phyloP scores from a whole-genome alignment of 23 red algal genomes.

The Gracilariopsis chorda region DNA sequence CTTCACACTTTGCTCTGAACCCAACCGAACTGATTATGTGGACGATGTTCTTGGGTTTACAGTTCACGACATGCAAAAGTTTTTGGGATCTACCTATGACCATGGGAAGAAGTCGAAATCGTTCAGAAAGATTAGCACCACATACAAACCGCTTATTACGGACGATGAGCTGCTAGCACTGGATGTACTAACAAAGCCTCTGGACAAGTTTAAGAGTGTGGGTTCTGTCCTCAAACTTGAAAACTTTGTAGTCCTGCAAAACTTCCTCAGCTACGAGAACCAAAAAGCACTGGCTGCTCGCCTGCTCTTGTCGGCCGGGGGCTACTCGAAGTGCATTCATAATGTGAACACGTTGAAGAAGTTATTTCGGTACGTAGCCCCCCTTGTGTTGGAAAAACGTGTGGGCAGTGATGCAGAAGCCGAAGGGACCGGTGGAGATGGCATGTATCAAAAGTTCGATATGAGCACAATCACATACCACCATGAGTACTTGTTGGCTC shows the following conservation, averaged over 20 bases:
- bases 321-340: conserved; percentile 51
- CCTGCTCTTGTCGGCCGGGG: neutral
- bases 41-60: conserved; percentile 74
- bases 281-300: conserved; percentile 35
- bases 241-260: conserved; percentile 39
- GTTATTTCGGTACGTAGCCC: conserved; percentile 62
- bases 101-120: conserved; percentile 28
- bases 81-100: neutral
- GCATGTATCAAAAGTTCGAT: conserved; percentile 35
- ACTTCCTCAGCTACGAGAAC: conserved; percentile 62
- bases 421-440: neutral
- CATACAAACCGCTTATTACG: neutral
- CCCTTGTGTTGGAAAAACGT: conserved; percentile 46
- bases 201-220: conserved; percentile 40
- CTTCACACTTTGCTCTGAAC: conserved; percentile 63
- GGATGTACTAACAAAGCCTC: conserved; percentile 58
- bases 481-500: conserved; percentile 52
- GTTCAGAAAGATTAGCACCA: neutral
- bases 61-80: conserved; percentile 25
- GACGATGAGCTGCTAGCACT: conserved; percentile 67
- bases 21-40: conserved; percentile 57
- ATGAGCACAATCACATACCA: conserved; percentile 13
- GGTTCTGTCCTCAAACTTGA: conserved; percentile 29
- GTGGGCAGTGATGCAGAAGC: neutral
- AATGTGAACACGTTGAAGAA: conserved; percentile 59